Percentiles rank a stretch among this genome's conserved stretches.
Conservation (phyloP, 176 grass and related monocot species). For the Poa annua region DNA sequence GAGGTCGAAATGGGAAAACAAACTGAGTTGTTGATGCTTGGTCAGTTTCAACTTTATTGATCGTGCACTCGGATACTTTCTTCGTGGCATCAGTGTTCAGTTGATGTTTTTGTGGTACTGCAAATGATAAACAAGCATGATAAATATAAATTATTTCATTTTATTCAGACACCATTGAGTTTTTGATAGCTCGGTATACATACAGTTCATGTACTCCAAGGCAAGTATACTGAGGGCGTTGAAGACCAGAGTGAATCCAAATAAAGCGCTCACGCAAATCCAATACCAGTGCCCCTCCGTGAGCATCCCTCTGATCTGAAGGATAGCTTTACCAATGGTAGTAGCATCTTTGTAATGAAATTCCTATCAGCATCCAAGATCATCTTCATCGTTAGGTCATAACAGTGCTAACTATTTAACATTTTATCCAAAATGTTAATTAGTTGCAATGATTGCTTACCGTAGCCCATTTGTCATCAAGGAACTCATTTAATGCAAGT, state of each 20-base stretch:
- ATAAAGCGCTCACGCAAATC: slow-evolving; percentile 58
- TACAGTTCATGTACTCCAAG: slow-evolving; percentile 61
- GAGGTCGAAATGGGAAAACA: slow-evolving; percentile 62
- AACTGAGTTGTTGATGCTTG: slow-evolving; percentile 33
- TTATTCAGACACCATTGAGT: neutral
- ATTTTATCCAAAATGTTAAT: neutral
- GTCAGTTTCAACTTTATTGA: neutral
- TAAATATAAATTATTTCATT: slow-evolving; percentile 1
- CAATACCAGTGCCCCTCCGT: slow-evolving; percentile 78
- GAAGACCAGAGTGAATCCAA: slow-evolving; percentile 59
- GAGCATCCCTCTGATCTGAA: slow-evolving; percentile 57
- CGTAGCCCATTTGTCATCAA: slow-evolving; percentile 72
- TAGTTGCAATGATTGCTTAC: slow-evolving; percentile 43
- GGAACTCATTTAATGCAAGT: slow-evolving; percentile 56
- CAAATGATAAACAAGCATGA: slow-evolving; percentile 28
- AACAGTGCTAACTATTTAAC: neutral
- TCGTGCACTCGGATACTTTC: slow-evolving; percentile 9
- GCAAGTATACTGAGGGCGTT: slow-evolving; percentile 69
- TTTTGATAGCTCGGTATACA: slow-evolving; percentile 15
- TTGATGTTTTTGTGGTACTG: slow-evolving; percentile 57
- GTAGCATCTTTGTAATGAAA: slow-evolving; percentile 46
- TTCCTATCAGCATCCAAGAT: slow-evolving; percentile 48
- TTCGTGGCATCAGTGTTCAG: slow-evolving; percentile 34
- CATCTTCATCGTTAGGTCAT: neutral
- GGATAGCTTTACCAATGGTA: slow-evolving; percentile 63